These are phyloP conservation scores for Ormosia emarginata DNA, from an alignment of 306 rosid species.

Conservation along the genomic window DNA sequence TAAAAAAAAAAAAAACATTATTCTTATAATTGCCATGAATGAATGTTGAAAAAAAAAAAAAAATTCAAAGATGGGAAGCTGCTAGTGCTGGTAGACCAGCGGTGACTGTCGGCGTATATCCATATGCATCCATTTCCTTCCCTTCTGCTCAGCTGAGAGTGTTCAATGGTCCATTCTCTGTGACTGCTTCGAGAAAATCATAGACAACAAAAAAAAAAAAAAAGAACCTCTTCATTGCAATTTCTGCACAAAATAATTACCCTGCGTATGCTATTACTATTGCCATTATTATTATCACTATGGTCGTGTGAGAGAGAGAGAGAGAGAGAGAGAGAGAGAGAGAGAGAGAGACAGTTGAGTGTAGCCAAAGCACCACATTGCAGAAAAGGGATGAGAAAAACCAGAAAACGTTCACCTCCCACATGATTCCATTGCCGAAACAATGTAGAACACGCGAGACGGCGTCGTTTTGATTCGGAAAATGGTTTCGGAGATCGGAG, in stretches of 20 bases:
- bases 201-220: background rate
- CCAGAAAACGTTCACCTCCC: background rate
- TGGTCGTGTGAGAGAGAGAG: background rate
- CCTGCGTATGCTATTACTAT: background rate
- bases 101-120: slow-evolving; percentile 38
- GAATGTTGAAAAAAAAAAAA: no score
- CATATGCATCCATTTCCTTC: background rate
- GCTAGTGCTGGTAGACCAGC: background rate
- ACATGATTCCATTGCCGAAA: background rate
- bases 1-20: no score
- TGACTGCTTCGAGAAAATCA: background rate
- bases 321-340: background rate
- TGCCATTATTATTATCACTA: background rate
- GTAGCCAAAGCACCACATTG: slow-evolving; percentile 11
- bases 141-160: no score
- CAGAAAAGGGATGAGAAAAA: background rate
- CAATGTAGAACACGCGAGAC: background rate
- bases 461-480: no score
- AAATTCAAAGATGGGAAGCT: no score
- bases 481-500: background rate
- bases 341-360: slow-evolving; percentile 9
- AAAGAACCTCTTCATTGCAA: background rate
- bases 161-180: background rate
- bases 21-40: no score
- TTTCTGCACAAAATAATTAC: background rate